phyloP scores from a whole-genome alignment of 2,329 filamentous ascomycete genomes.

The Cryoendolithus antarcticus region DNA sequence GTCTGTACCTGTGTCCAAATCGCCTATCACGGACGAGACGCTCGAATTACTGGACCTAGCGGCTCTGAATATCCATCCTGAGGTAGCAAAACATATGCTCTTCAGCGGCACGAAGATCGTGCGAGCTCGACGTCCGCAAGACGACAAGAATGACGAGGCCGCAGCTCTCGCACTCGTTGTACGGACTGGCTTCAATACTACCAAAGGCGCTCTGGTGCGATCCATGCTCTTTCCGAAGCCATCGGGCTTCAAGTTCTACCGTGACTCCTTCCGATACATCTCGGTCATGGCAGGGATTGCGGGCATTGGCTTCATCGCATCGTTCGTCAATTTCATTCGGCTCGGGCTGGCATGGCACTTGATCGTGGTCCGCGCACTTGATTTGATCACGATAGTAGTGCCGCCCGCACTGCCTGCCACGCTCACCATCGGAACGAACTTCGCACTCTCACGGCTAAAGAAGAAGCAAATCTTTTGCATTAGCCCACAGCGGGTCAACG shows the following conservation, averaged over 20 bases:
- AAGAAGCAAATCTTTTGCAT: constrained; percentile 93
- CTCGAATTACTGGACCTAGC: constrained; percentile 64
- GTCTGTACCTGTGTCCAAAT: constrained; percentile 91
- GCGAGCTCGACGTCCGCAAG: constrained; percentile 74
- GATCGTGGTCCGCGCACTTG: constrained; percentile 81
- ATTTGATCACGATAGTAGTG: constrained; percentile 95
- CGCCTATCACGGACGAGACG: constrained; percentile 68
- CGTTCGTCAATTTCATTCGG: constrained; percentile 84
- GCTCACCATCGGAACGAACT: constrained; percentile 90
- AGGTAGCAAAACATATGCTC: constrained; percentile 76
- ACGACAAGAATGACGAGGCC: constrained; percentile 73
- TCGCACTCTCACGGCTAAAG: constrained; percentile 76
- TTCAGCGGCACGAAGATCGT: constrained; percentile 96
- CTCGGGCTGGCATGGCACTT: constrained; percentile 75
- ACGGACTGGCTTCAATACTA: constrained; percentile 92
- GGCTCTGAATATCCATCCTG: constrained; percentile 69
- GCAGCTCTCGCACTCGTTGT: constrained; percentile 86
- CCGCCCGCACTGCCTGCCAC: constrained; percentile 90
- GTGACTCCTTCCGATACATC: constrained; percentile 95
- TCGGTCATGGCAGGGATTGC: constrained; percentile 89
- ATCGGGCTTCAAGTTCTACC: constrained; percentile 96
- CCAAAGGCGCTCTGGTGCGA: constrained; percentile 85
- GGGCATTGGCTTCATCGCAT: constrained; percentile 73
- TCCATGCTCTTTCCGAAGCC: constrained; percentile 99
- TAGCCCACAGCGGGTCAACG: constrained; percentile 91